Evolutionary conservation across 495 filamentous ascomycete species (phyloP), one percentile per base, ranked within the genome.

Genomic region (Pyrenula aspistea): DNA sequence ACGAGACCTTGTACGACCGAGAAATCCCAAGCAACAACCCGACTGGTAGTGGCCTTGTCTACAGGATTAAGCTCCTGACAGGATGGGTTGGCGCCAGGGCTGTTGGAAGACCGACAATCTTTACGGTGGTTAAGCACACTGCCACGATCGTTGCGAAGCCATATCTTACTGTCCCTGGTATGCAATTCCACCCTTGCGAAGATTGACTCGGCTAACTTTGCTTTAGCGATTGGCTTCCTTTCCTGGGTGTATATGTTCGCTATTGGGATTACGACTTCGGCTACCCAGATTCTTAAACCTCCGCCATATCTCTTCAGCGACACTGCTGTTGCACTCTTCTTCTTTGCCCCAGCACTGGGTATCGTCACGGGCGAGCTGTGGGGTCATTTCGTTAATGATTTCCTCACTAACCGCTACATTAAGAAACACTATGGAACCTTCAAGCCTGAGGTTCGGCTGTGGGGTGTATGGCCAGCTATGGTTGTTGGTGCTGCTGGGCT

Each of bases 1-100:
- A 73, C 49, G 77, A 81, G 57, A 79, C 77, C 0, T 71, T 74
- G 36, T 76, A 77, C 58, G 61, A 65, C 10, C 62, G 69, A 19
- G 31, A 52, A 12, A 25, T 36, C 42, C 36, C 31, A 4, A 42
- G 31, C 31, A 42, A 42, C 31, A 42, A 42, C 31, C 31, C 31
- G 15, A 42, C 31, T 15, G 31, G 31, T 8, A 42, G 15, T 42
- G 31, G 31, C 31, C 4, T 42, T 15, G 4, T 42, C 8, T 15
- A 42, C 31, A 42, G 15, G 31, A 15, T 42, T 15, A 4, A 42
- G 31, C 31, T 42, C 15, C 31, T 42, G 31, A 42, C 31, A 8
- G 31, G 31, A 15, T 8, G 4, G 15, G 31, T 42, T 42, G 31
- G 31, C 4, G 31, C 31, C 31, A 4, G 31, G 4, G 31, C 31